Base-by-base conservation (phyloP, 1,139 yeast genomes). In the Geotrichum bryndzae region DNA sequence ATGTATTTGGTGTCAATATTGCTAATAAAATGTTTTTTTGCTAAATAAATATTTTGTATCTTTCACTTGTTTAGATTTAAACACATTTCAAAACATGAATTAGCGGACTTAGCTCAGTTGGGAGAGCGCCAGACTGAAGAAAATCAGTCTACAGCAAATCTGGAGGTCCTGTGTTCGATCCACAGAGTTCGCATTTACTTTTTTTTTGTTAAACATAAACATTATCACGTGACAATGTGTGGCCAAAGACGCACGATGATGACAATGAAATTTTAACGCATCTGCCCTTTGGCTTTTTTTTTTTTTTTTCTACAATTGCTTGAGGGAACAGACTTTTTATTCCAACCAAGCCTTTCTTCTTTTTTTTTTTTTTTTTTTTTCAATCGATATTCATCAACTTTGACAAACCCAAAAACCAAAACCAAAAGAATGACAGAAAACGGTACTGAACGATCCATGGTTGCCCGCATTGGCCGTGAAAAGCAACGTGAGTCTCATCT, bases 81-180 rank as follows among this genome's bases (percentile, higher is more conserved):
- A 18, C 1, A 18, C 1, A 18, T 18, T 18, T 18, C 1, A 1
- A 18, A 18, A 18, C 18, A 18, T 18, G 18, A 18, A 18, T 18
- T 18, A 18, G 18, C 18, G 18, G 18, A 18, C 18, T 18, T 18
- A 18, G 18, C 18, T 18, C 18, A 18, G 18, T 18, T 18, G 18
- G 18, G 18, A 18, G 18, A 18, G 18, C 18, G 18, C 18, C 18
- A 18, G 18, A 18, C 18, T 18, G 31, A 27, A 83, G 83, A 86
- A 22, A 41, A 13, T 59, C 58, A 51, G 63, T 61, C 63, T 53
- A 18, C 29, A 51, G 56, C 29, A 8, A 52, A 54, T 53, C 61
- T 54, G 88, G 82, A 87, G 90, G 92, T 86, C 90, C 87, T 85
- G 91, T 85, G 92, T 87, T 87, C 92, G 88, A 87, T 86, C 91